Evolutionary conservation across 2,329 filamentous ascomycete species (phyloP).

Genomic region (Talaromyces atroroseus): DNA sequence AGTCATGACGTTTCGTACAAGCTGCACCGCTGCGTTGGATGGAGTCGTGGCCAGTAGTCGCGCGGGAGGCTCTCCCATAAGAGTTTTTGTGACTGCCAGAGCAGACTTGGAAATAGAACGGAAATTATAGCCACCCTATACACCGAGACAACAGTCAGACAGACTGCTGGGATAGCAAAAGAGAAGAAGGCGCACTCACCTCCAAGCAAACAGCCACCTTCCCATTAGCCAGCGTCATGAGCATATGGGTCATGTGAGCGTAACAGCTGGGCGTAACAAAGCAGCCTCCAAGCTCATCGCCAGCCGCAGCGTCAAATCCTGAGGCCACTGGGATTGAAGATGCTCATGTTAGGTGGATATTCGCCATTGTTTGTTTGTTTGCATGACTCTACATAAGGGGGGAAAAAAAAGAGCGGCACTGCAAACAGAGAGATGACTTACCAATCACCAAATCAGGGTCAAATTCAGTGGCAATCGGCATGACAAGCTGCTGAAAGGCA

Average conservation of each 20-base stretch:
- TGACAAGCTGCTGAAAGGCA: slow-evolving; percentile 90
- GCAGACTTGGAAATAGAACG: slow-evolving; percentile 88
- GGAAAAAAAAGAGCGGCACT: not conserved
- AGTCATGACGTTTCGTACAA: slow-evolving; percentile 53
- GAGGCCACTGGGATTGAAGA: slow-evolving; percentile 60
- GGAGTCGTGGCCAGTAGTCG: slow-evolving; percentile 46
- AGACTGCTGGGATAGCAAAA: not conserved
- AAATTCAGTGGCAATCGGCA: slow-evolving; percentile 93
- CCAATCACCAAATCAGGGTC: slow-evolving; percentile 84
- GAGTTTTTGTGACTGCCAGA: slow-evolving; percentile 79
- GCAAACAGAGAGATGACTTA: slow-evolving; percentile 23
- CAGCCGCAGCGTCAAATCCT: slow-evolving; percentile 91
- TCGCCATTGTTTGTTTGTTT: not conserved
- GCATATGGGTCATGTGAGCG: slow-evolving; percentile 98
- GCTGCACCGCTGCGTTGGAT: slow-evolving; percentile 49
- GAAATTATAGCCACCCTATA: slow-evolving; percentile 81
- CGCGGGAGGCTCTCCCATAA: slow-evolving; percentile 91
- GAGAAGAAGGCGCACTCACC: slow-evolving; percentile 25
- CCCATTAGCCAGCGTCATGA: slow-evolving; percentile 87
- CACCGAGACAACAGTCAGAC: not conserved
- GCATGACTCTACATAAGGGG: not conserved
- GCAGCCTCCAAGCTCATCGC: slow-evolving; percentile 87
- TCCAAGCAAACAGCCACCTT: slow-evolving; percentile 91
- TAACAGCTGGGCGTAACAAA: slow-evolving; percentile 89
- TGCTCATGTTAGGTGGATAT: not conserved